Percentiles rank a stretch among this genome's conserved stretches.
These are phyloP conservation scores for Royoungia palumana DNA, from an alignment of 768 basidiomycete genomes.

Conservation along the genomic window DNA sequence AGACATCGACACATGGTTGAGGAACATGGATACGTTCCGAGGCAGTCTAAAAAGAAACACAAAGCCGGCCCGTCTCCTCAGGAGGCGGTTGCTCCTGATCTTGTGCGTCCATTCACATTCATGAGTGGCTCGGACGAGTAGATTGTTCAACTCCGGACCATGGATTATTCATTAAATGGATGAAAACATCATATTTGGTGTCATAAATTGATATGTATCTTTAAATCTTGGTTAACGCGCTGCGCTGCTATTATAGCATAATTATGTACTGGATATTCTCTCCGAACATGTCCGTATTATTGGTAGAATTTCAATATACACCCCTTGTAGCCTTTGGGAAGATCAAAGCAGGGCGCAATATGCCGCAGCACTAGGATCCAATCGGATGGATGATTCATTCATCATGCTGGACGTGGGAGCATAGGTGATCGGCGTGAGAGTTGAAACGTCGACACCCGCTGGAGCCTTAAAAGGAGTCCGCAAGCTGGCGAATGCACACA, in stretches of 20 bases:
- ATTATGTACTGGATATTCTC: conserved; percentile 13
- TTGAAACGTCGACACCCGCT: not conserved
- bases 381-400: not conserved
- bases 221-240: conserved; percentile 13
- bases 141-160: conserved; percentile 1
- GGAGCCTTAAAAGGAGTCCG: not conserved
- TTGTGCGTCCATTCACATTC: conserved; percentile 34
- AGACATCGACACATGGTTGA: conserved; percentile 57
- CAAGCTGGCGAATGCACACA: not conserved
- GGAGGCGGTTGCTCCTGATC: conserved; percentile 21
- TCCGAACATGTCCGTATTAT: conserved; percentile 12
- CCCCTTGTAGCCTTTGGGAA: conserved; percentile 18
- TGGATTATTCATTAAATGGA: conserved; percentile 6
- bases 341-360: not conserved
- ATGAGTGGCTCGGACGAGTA: conserved; percentile 28
- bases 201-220: conserved; percentile 22
- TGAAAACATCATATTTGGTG: conserved; percentile 23
- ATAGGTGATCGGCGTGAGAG: not conserved
- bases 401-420: conserved; percentile 5
- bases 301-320: conserved; percentile 10
- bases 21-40: conserved; percentile 49
- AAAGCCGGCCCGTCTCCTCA: conserved; percentile 33
- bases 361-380: not conserved
- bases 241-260: conserved; percentile 11
- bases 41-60: conserved; percentile 43